These are phyloP conservation scores for Casaregolazyma lundiana DNA, from an alignment of 1,139 yeast genomes.

Conservation along the genomic window DNA sequence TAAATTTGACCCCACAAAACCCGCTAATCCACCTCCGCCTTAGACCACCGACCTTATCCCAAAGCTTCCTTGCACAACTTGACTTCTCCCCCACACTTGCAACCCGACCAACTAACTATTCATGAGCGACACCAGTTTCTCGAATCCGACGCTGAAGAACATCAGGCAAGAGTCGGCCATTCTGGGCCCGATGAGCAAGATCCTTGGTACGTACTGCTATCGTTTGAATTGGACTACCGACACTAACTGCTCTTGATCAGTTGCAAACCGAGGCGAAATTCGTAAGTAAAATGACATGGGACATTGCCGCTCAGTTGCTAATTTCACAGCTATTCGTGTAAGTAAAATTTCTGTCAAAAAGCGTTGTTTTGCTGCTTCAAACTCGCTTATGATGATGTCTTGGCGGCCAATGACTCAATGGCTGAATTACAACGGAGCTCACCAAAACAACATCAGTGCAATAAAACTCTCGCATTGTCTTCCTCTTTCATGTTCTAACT, in stretches of 20 bases:
- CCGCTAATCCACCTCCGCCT: no score
- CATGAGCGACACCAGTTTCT: background rate
- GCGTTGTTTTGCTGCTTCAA: no score
- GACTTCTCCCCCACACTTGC: background rate
- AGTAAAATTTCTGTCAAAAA: no score
- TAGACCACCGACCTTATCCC: no score
- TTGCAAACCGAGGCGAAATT: constrained; percentile 95
- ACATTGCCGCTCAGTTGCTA: constrained; percentile 6
- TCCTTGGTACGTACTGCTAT: constrained; percentile 27
- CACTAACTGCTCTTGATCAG: constrained; percentile 32
- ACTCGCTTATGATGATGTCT: no score
- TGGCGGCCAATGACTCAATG: background rate
- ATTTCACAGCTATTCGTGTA: constrained; percentile 24
- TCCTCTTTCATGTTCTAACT: background rate
- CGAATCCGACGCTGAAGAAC: constrained; percentile 25
- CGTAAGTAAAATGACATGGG: constrained; percentile 33
- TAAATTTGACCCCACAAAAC: no score
- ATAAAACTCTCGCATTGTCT: background rate
- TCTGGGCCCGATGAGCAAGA: constrained; percentile 38
- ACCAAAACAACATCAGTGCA: background rate
- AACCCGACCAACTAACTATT: background rate
- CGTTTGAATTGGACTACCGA: background rate
- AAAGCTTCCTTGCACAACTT: no score
- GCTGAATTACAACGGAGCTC: background rate
- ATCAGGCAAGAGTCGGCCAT: constrained; percentile 38